These are phyloP conservation scores for Fusarium sp. DNA, from an alignment of 2,329 filamentous ascomycete genomes.

Conservation along the genomic window DNA sequence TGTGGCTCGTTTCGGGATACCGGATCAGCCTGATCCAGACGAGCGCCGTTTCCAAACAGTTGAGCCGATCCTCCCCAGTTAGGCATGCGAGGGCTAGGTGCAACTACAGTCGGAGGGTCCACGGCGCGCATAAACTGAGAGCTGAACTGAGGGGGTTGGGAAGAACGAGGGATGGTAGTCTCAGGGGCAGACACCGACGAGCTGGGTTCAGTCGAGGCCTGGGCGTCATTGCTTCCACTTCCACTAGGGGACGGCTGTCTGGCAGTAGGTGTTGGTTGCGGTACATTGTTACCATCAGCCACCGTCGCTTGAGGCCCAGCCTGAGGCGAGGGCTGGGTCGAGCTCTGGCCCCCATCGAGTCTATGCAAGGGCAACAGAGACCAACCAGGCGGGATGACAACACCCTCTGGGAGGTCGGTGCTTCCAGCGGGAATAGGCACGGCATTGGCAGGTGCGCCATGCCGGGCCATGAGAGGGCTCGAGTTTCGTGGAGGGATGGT, in stretches of 20 bases:
- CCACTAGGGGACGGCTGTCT: slow-evolving; percentile 31
- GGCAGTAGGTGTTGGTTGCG: slow-evolving; percentile 17
- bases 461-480: slow-evolving; percentile 59
- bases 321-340: slow-evolving; percentile 41
- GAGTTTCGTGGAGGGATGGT: slow-evolving; percentile 51
- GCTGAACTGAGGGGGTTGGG: slow-evolving; percentile 19
- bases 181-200: neutral
- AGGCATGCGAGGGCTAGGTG: slow-evolving; percentile 62
- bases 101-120: slow-evolving; percentile 54
- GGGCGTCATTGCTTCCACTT: slow-evolving; percentile 30
- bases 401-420: slow-evolving; percentile 70
- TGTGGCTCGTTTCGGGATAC: slow-evolving; percentile 24
- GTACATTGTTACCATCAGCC: slow-evolving; percentile 25
- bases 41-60: slow-evolving; percentile 55
- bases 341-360: slow-evolving; percentile 52
- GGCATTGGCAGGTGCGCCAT: slow-evolving; percentile 59
- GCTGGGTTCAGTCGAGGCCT: slow-evolving; percentile 21
- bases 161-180: slow-evolving; percentile 7
- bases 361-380: slow-evolving; percentile 72
- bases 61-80: slow-evolving; percentile 65
- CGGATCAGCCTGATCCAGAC: slow-evolving; percentile 40
- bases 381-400: slow-evolving; percentile 75
- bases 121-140: slow-evolving; percentile 26
- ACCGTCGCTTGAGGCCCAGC: slow-evolving; percentile 32
- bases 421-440: slow-evolving; percentile 70